Base-by-base conservation (phyloP, 306 rosid species). In the Fragaria iinumae region DNA sequence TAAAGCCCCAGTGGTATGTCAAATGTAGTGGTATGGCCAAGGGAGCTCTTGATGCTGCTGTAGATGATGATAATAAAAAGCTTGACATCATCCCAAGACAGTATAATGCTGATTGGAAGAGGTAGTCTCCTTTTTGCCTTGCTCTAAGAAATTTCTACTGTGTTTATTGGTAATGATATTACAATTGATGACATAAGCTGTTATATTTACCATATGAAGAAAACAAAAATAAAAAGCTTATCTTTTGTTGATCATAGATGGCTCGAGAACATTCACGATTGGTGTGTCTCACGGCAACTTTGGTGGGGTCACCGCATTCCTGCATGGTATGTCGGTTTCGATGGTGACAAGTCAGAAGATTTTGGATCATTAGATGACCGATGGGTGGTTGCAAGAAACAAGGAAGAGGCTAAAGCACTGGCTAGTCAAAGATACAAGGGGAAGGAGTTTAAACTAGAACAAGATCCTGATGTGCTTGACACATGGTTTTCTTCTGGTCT, bases 281-380 rank as follows among this genome's bases (percentile, higher is more conserved):
- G 99, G 97, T 92, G 97, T 82, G 75, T 95, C 85, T 95, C 97
- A 77, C 87, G 97, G 80, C 97, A 95, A 84, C 92, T 95, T 17
- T 95, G 99, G 99, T 95, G 99, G 97, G 99, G 99, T 78, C 99
- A 95, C 77, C 93, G 87, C 36, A 80, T 92, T 76, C 99, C 99
- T 82, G 97, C 97, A 34, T 95, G 97, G 97, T 95, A 92, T 76
- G 91, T 86, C 63, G 76, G 88, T 14, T 74, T 86, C 73, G 93
- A 92, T 75, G 96, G 87, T 82, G 99, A 92, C 71, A 56, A 57
- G 56, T 83, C 81, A 68, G 86, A 83, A 87, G 96, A 92, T 80
- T 81, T 89, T 52, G 99, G 99, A 53, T 89, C 80, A 45, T 86
- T 87, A 67, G 74, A 47, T 47, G 97, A 95, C 76, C 97, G 87